Conservation (phyloP, 305 asterid species). For the Andrographis paniculata region DNA sequence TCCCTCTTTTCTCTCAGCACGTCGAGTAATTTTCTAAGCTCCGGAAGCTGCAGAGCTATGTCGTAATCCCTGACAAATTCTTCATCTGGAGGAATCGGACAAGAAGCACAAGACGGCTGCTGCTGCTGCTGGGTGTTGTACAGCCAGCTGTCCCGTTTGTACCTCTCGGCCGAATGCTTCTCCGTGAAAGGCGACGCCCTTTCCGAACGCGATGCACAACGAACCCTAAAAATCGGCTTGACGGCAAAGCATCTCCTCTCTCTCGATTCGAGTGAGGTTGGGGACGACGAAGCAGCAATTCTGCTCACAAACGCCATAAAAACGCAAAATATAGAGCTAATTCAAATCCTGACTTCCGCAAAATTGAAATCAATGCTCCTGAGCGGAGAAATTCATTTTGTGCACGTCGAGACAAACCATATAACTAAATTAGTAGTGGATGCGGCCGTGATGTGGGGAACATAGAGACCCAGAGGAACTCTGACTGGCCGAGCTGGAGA, state of each 20-base stretch:
- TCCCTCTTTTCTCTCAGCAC: slow-evolving; percentile 68
- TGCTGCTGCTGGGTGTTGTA: slow-evolving; percentile 45
- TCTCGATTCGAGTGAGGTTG: slow-evolving; percentile 24
- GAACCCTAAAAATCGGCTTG: slow-evolving; percentile 25
- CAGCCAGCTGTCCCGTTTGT: slow-evolving; percentile 73
- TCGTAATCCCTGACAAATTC: slow-evolving; percentile 59
- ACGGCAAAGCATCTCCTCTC: slow-evolving; percentile 20
- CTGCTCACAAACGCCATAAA: slow-evolving; percentile 55
- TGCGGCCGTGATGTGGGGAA: slow-evolving; percentile 23
- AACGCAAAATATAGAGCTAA: background rate
- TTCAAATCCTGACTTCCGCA: background rate
- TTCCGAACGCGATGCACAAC: slow-evolving; percentile 32
- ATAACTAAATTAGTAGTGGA: slow-evolving; percentile 18
- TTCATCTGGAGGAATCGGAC: slow-evolving; percentile 39
- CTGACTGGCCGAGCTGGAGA: background rate
- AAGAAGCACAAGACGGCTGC: slow-evolving; percentile 35
- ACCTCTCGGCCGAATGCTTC: slow-evolving; percentile 66
- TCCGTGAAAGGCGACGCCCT: slow-evolving; percentile 78
- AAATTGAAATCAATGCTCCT: background rate
- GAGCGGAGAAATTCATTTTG: background rate
- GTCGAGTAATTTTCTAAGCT: slow-evolving; percentile 63
- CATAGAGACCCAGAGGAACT: slow-evolving; percentile 12
- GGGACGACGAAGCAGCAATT: slow-evolving; percentile 45
- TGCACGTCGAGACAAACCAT: background rate
- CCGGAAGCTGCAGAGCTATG: slow-evolving; percentile 74